phyloP scores from a whole-genome alignment of 2,329 filamentous ascomycete species.

The Parafenestella ontariensis region DNA sequence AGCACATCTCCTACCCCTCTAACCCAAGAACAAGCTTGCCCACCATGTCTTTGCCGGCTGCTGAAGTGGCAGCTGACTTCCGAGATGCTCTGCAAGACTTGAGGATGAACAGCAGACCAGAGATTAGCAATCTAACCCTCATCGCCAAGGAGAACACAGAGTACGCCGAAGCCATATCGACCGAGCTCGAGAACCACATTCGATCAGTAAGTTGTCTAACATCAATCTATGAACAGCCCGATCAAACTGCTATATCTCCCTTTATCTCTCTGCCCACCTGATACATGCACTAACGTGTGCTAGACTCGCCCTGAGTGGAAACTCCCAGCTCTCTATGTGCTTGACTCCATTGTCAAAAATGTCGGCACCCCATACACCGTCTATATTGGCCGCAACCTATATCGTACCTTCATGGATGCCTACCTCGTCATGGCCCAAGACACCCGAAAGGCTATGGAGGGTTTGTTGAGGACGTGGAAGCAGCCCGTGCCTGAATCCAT shows the following conservation, averaged over 20 bases:
- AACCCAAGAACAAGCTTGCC: conserved; percentile 39
- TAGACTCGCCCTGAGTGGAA: conserved; percentile 90
- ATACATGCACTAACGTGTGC: conserved; percentile 20
- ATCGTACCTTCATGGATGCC: conserved; percentile 94
- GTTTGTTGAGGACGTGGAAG: conserved; percentile 98
- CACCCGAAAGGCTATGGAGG: conserved; percentile 90
- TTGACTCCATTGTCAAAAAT: conserved; percentile 98
- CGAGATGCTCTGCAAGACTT: conserved; percentile 91
- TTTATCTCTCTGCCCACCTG: neutral
- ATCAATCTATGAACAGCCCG: neutral
- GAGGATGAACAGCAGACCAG: conserved; percentile 86
- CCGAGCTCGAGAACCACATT: conserved; percentile 90
- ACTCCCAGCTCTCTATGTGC: conserved; percentile 92
- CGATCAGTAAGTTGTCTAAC: conserved; percentile 75
- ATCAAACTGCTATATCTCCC: neutral
- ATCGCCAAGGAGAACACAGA: conserved; percentile 98
- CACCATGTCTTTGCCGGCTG: conserved; percentile 72
- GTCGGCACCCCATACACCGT: conserved; percentile 97
- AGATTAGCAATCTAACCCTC: conserved; percentile 96
- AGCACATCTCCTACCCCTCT: conserved; percentile 14
- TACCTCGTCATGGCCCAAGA: conserved; percentile 86
- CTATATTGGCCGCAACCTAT: conserved; percentile 90
- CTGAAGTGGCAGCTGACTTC: conserved; percentile 95
- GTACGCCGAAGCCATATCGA: conserved; percentile 90
- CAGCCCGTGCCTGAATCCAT: conserved; percentile 93